Conservation (phyloP, 2,329 filamentous ascomycete species). For the Diaporthe amygdali region DNA sequence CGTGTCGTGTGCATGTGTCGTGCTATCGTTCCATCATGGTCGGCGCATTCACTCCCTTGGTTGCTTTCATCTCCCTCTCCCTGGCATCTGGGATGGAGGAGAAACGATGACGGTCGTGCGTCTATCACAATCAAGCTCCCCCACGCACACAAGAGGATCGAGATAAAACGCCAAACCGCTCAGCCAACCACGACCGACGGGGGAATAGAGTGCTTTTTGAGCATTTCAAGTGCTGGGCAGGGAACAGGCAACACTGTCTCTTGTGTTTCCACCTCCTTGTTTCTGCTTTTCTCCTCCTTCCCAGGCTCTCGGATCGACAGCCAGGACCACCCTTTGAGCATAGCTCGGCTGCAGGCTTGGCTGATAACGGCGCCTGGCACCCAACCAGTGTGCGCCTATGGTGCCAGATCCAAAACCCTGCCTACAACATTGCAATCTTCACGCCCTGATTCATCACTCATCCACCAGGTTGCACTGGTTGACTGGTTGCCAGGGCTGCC, state of each 20-base stretch:
- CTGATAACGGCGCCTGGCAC: conserved; percentile 19
- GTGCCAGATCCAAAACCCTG: conserved; percentile 3
- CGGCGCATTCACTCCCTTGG: background rate
- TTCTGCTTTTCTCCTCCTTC: no score
- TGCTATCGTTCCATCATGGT: background rate
- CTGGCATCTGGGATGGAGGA: background rate
- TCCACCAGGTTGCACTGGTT: no score
- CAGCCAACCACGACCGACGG: no score
- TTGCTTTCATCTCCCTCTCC: background rate
- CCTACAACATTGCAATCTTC: conserved; percentile 9
- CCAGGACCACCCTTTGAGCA: conserved; percentile 15
- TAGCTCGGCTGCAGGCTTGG: background rate
- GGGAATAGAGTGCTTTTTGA: no score
- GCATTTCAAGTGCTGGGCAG: no score
- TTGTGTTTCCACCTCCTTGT: no score
- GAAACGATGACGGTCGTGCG: background rate
- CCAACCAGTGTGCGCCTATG: conserved; percentile 7
- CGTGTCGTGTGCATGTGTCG: no score
- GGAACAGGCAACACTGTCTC: no score
- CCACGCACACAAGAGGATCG: background rate
- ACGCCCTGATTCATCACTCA: background rate
- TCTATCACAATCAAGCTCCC: conserved; percentile 1
- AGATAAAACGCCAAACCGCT: no score
- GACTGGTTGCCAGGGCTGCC: no score
- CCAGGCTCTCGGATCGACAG: conserved; percentile 16